Evolutionary conservation across 2,329 filamentous ascomycete species (phyloP).

Genomic region (Penicillium thymicola): DNA sequence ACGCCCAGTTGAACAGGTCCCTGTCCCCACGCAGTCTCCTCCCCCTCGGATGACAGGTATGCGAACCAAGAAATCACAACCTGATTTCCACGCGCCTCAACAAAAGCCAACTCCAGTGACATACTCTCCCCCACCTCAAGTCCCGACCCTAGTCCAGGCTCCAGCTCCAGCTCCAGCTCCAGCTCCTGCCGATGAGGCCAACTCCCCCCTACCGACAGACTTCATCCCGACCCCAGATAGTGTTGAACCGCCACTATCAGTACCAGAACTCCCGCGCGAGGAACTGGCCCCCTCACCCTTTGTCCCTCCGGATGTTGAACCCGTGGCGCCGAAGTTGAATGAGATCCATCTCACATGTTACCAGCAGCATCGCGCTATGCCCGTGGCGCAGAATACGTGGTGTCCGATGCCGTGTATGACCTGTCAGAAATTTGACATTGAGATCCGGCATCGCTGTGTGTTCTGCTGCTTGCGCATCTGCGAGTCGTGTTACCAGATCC

Average conservation of each 20-base stretch:
- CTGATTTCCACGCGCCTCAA: background rate
- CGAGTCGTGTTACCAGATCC: conserved; percentile 30
- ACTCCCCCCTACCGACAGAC: conserved; percentile 26
- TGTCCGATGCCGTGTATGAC: conserved; percentile 45
- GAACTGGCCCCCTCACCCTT: conserved; percentile 15
- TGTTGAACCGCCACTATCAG: conserved; percentile 15
- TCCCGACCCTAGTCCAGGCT: background rate
- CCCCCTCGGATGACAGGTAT: conserved; percentile 1
- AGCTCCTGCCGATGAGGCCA: conserved; percentile 9
- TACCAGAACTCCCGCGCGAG: conserved; percentile 9
- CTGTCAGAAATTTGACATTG: conserved; percentile 39
- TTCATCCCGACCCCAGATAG: conserved; percentile 35
- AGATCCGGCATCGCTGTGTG: conserved; percentile 39
- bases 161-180: background rate
- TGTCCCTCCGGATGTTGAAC: conserved; percentile 33
- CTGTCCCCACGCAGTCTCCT: background rate
- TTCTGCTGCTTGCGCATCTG: conserved; percentile 45
- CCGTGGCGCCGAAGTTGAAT: conserved; percentile 35
- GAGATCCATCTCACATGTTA: conserved; percentile 40
- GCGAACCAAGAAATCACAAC: conserved; percentile 1
- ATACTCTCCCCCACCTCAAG: background rate
- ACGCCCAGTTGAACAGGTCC: conserved; percentile 6
- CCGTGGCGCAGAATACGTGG: conserved; percentile 36
- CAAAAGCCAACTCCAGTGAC: background rate
- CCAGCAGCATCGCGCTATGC: conserved; percentile 39